These are phyloP conservation scores for Fraxinus latifolia DNA, from an alignment of 305 asterid genomes.

Conservation along the genomic window DNA sequence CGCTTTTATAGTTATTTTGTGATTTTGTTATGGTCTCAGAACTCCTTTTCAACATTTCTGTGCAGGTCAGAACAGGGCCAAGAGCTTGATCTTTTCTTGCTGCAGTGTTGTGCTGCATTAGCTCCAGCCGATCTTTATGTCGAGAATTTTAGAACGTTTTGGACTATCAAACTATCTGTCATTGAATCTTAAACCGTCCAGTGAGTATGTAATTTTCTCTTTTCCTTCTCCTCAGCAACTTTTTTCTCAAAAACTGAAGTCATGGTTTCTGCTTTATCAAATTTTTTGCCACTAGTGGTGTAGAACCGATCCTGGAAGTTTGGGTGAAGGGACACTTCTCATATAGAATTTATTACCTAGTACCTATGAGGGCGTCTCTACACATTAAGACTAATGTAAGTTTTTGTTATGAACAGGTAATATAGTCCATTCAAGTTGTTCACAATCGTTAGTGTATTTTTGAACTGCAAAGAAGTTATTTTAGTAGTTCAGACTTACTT, in stretches of 20 bases:
- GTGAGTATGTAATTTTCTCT: conserved; percentile 70
- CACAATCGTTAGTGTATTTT: not conserved
- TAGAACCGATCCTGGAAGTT: conserved; percentile 9
- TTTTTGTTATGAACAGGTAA: not conserved
- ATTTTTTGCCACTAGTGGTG: conserved; percentile 11
- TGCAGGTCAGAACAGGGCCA: conserved; percentile 90
- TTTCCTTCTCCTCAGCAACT: conserved; percentile 25
- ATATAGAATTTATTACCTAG: not conserved
- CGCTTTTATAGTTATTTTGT: not conserved
- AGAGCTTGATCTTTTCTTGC: conserved; percentile 91
- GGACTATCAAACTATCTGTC: conserved; percentile 71
- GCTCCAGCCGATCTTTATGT: conserved; percentile 89
- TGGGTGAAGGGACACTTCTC: not conserved
- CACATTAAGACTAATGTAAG: not conserved
- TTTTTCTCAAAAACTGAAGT: conserved; percentile 3
- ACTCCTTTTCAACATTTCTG: conserved; percentile 24
- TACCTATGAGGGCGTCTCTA: not conserved
- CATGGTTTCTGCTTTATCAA: not conserved
- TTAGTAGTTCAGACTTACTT: not conserved
- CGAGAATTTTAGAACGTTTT: conserved; percentile 83
- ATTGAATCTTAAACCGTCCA: conserved; percentile 73
- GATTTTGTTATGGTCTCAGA: not conserved
- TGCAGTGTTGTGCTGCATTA: conserved; percentile 95
- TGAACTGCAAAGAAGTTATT: not conserved
- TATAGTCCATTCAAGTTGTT: not conserved